Percentiles rank a stretch among this genome's conserved stretches.
Evolutionary conservation across 768 basidiomycete species (phyloP).

Genomic region (Rhodotorula paludigena): DNA sequence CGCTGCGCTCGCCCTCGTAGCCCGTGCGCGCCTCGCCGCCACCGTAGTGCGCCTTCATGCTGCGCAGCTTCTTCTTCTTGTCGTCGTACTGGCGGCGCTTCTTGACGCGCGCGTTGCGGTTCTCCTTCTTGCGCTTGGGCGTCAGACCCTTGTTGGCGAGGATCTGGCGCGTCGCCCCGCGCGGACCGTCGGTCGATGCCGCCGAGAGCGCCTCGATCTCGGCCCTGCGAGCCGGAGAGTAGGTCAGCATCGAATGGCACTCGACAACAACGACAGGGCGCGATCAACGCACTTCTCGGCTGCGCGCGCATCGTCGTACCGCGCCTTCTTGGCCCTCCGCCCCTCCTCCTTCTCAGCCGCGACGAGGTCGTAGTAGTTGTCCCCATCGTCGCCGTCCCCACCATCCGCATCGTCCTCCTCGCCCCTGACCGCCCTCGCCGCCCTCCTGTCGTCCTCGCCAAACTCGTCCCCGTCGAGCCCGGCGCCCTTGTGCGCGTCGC

Average conservation of each 20-base stretch:
- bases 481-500: slow-evolving; percentile 32
- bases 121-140: slow-evolving; percentile 76
- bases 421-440: slow-evolving; percentile 35
- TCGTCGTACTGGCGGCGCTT: slow-evolving; percentile 87
- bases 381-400: slow-evolving; percentile 52
- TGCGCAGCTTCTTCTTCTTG: slow-evolving; percentile 84
- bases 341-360: slow-evolving; percentile 65
- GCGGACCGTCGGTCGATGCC: slow-evolving; percentile 60
- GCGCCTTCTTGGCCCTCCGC: slow-evolving; percentile 73
- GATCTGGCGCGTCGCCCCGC: slow-evolving; percentile 82
- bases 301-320: slow-evolving; percentile 63
- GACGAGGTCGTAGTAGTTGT: slow-evolving; percentile 85
- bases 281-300: slow-evolving; percentile 56
- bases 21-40: slow-evolving; percentile 65
- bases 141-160: slow-evolving; percentile 91
- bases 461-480: slow-evolving; percentile 47
- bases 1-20: slow-evolving; percentile 87
- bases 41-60: slow-evolving; percentile 87
- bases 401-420: slow-evolving; percentile 47
- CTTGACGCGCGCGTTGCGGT: slow-evolving; percentile 96
- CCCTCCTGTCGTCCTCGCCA: slow-evolving; percentile 40
- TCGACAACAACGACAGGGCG: not conserved
- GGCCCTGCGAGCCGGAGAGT: slow-evolving; percentile 9
- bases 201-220: slow-evolving; percentile 21
- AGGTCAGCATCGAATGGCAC: not conserved